Evolutionary conservation across 2,329 filamentous ascomycete genomes (phyloP).

Genomic region (Raffaelea deltoideospora): DNA sequence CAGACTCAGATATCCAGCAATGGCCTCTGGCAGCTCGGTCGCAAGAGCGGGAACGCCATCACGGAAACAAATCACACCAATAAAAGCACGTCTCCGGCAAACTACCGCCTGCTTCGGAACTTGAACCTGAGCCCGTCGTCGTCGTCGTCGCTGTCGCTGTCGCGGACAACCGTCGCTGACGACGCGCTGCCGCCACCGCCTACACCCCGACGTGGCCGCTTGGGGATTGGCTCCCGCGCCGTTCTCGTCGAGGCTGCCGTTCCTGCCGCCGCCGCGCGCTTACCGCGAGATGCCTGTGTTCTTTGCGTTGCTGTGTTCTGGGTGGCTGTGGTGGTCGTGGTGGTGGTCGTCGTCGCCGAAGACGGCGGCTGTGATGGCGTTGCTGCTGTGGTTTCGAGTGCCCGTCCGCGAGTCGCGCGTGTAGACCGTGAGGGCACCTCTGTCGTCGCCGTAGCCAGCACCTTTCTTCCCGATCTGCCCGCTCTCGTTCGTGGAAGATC

Average conservation of each 20-base stretch:
- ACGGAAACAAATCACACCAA: not conserved
- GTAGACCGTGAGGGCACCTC: too few relatives aligned
- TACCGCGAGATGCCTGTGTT: conserved; percentile 16
- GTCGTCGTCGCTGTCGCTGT: conserved; percentile 24
- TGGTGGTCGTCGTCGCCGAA: not conserved
- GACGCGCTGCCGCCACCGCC: not conserved
- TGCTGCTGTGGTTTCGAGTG: not conserved
- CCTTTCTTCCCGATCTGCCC: too few relatives aligned
- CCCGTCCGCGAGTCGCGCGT: too few relatives aligned
- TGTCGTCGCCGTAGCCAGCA: too few relatives aligned
- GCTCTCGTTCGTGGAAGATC: too few relatives aligned
- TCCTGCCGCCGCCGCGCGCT: conserved; percentile 13
- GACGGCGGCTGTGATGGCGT: not conserved
- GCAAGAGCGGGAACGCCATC: too few relatives aligned
- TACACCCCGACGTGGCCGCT: conserved; percentile 2
- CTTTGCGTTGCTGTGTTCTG: not conserved
- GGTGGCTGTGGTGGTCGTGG: too few relatives aligned
- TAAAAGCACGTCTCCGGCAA: not conserved
- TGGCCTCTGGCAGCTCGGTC: too few relatives aligned
- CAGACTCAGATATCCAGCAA: too few relatives aligned
- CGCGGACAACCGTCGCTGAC: conserved; percentile 1
- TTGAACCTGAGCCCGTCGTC: conserved; percentile 42
- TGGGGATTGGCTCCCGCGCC: not conserved
- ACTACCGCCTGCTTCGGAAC: conserved; percentile 34
- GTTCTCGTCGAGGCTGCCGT: not conserved